Evolutionary conservation across 2,329 filamentous ascomycete genomes (phyloP).

Genomic region (Cladophialophora carrionii): DNA sequence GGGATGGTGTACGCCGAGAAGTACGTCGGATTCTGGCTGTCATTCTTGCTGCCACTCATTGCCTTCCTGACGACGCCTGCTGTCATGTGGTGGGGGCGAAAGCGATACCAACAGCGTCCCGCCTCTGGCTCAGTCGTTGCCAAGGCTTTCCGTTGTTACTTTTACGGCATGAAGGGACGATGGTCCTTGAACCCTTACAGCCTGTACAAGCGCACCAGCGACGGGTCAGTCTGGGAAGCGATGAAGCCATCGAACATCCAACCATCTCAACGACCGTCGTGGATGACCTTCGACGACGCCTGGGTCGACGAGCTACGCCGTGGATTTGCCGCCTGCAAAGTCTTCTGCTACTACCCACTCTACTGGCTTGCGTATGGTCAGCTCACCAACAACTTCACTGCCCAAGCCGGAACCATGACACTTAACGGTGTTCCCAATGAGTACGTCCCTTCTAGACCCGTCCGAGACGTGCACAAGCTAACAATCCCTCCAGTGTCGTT

Average conservation of each 20-base stretch:
- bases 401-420: constrained; percentile 61
- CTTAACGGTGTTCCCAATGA: constrained; percentile 62
- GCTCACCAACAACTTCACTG: constrained; percentile 48
- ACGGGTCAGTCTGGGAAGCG: constrained; percentile 41
- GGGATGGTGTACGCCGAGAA: constrained; percentile 62
- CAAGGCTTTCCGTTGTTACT: constrained; percentile 66
- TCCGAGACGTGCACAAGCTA: neutral
- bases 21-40: constrained; percentile 74
- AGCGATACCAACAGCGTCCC: constrained; percentile 65
- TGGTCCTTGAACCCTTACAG: constrained; percentile 64
- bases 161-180: constrained; percentile 64
- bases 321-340: constrained; percentile 69
- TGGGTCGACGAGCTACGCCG: constrained; percentile 80
- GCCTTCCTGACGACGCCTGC: constrained; percentile 65
- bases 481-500: constrained; percentile 47
- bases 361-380: constrained; percentile 58
- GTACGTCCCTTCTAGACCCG: constrained; percentile 49
- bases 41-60: constrained; percentile 68
- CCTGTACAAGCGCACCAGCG: constrained; percentile 44
- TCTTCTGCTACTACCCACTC: constrained; percentile 62
- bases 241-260: constrained; percentile 61
- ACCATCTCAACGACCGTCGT: constrained; percentile 55
- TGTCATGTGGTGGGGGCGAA: constrained; percentile 63
- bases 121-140: constrained; percentile 73
- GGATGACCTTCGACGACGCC: constrained; percentile 82